Percentiles rank a stretch among this genome's conserved stretches.
phyloP scores from a whole-genome alignment of 805 yeast genomes.

The Zygosaccharomyces kombuchaensis region DNA sequence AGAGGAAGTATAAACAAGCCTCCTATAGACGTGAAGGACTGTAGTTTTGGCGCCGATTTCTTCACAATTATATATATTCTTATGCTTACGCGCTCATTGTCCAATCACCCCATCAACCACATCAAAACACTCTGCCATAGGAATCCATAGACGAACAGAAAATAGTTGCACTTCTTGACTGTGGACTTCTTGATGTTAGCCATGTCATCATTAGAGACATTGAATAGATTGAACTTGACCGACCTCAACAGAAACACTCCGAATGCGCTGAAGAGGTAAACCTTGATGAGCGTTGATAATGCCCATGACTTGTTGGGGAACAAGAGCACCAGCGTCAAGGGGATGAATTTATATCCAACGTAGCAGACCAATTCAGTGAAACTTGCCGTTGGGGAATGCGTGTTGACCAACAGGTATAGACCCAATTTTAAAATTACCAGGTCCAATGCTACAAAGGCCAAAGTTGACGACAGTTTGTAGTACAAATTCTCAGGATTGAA shows the following conservation, averaged over 20 bases:
- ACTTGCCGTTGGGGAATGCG: slow-evolving; percentile 37
- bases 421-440: slow-evolving; percentile 72
- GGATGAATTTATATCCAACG: slow-evolving; percentile 91
- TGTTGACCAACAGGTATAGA: slow-evolving; percentile 58
- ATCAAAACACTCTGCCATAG: slow-evolving; percentile 71
- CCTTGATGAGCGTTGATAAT: slow-evolving; percentile 42
- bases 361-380: slow-evolving; percentile 82
- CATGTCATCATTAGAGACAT: slow-evolving; percentile 49
- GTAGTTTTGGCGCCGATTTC: not conserved
- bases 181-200: slow-evolving; percentile 48
- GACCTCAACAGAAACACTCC: slow-evolving; percentile 64
- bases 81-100: not conserved
- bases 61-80: not conserved
- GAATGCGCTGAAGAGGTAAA: slow-evolving; percentile 51
- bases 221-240: slow-evolving; percentile 41
- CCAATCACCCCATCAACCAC: slow-evolving; percentile 55
- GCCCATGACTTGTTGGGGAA: slow-evolving; percentile 44
- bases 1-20: not conserved
- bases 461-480: slow-evolving; percentile 75
- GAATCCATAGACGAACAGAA: slow-evolving; percentile 78
- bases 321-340: slow-evolving; percentile 56
- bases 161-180: slow-evolving; percentile 79
- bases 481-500: slow-evolving; percentile 94
- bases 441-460: slow-evolving; percentile 78
- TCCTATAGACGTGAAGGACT: not conserved